Conservation (phyloP, 2,329 filamentous ascomycete species). For the Fusarium torreyae region DNA sequence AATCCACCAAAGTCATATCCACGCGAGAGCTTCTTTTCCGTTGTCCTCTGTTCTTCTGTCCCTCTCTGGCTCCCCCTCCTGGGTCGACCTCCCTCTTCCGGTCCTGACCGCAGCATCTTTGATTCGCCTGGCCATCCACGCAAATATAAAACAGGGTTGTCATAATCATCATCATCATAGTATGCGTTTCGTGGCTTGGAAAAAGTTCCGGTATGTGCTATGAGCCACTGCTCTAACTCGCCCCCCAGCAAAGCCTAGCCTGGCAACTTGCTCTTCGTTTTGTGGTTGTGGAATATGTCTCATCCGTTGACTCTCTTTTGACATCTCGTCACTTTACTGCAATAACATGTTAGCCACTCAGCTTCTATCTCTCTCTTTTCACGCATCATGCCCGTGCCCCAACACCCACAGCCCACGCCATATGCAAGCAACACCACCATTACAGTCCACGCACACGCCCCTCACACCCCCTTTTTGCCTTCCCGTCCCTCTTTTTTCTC, state of each 20-base stretch:
- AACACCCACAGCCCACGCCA: constrained; percentile 39
- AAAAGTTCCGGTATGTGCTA: constrained; percentile 22
- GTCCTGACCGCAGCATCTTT: constrained; percentile 23
- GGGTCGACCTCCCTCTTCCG: constrained; percentile 26
- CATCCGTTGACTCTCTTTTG: constrained; percentile 24
- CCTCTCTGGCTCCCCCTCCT: constrained; percentile 15
- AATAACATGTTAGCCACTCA: constrained; percentile 34
- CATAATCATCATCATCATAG: constrained; percentile 34
- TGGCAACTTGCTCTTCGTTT: constrained; percentile 28
- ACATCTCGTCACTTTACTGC: constrained; percentile 35
- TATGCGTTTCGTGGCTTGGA: constrained; percentile 22
- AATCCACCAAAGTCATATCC: constrained; percentile 15
- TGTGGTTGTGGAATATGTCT: constrained; percentile 25
- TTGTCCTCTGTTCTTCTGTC: constrained; percentile 25
- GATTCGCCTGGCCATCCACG: constrained; percentile 4
- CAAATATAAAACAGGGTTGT: constrained; percentile 31
- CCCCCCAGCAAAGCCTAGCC: constrained; percentile 13
- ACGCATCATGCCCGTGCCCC: constrained; percentile 7
- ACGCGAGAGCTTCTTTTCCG: constrained; percentile 13
- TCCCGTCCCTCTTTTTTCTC: constrained; percentile 38
- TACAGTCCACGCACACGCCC: constrained; percentile 36
- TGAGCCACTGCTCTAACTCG: constrained; percentile 35
- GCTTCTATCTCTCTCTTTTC: constrained; percentile 20
- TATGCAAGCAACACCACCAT: constrained; percentile 45
- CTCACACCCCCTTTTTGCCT: constrained; percentile 36